Percentiles rank a stretch among this genome's conserved stretches.
Conservation (phyloP, 768 basidiomycete genomes). For the Neoboletus subvelutipes region DNA sequence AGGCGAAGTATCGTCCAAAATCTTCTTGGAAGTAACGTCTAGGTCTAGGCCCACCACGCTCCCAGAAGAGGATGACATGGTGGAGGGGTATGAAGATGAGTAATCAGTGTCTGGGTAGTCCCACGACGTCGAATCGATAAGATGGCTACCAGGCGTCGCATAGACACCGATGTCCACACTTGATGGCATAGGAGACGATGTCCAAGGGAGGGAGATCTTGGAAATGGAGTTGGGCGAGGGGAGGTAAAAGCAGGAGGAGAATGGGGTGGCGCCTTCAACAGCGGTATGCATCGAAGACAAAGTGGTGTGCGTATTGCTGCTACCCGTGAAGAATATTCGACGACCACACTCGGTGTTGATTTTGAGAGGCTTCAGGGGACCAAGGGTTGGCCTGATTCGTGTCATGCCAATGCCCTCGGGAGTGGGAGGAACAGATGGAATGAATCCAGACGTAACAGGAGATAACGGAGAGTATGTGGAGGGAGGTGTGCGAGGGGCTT, state of each 20-base stretch:
- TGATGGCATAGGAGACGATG: slow-evolving; percentile 35
- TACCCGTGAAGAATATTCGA: slow-evolving; percentile 38
- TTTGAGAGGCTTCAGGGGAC: slow-evolving; percentile 46
- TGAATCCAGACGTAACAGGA: slow-evolving; percentile 37
- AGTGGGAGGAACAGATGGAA: slow-evolving; percentile 54
- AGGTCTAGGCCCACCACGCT: slow-evolving; percentile 35
- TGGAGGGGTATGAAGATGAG: slow-evolving; percentile 48
- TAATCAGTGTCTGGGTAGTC: slow-evolving; percentile 46
- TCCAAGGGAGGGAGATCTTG: slow-evolving; percentile 36
- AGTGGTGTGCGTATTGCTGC: slow-evolving; percentile 44
- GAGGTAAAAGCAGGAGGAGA: slow-evolving; percentile 57
- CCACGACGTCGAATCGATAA: slow-evolving; percentile 53
- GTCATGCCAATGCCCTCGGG: slow-evolving; percentile 51
- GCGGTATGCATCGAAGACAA: slow-evolving; percentile 76
- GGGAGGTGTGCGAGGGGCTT: slow-evolving; percentile 49
- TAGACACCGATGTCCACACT: slow-evolving; percentile 39
- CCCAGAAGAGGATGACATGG: slow-evolving; percentile 39
- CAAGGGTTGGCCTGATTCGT: slow-evolving; percentile 36
- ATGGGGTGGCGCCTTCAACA: slow-evolving; percentile 58
- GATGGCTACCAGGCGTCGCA: slow-evolving; percentile 46
- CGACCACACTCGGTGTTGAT: slow-evolving; percentile 54
- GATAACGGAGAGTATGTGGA: slow-evolving; percentile 50
- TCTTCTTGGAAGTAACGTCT: slow-evolving; percentile 32
- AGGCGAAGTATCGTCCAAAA: slow-evolving; percentile 31
- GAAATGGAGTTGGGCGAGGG: slow-evolving; percentile 44